phyloP scores from a whole-genome alignment of 169 alveolate species.

The Perkinsus olseni region DNA sequence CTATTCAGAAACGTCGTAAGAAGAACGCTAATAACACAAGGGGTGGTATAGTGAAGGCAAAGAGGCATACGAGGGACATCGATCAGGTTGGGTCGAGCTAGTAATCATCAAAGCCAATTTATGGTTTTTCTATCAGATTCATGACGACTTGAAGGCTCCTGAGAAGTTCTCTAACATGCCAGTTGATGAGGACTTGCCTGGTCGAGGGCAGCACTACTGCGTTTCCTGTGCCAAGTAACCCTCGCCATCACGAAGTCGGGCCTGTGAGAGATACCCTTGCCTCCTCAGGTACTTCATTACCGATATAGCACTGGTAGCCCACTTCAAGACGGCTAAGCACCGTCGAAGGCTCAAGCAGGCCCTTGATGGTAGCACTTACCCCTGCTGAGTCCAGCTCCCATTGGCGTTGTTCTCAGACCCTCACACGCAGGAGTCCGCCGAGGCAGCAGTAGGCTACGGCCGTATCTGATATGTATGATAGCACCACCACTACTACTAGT shows the following conservation, averaged over 20 bases:
- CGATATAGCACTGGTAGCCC: constrained; percentile 14
- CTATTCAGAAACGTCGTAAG: neutral
- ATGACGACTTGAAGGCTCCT: neutral
- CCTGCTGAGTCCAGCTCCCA: neutral
- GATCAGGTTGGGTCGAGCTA: neutral
- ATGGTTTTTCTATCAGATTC: neutral
- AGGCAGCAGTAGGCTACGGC: neutral
- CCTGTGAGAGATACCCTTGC: neutral
- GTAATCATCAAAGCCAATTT: neutral
- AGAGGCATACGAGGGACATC: neutral
- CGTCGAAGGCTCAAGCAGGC: constrained; percentile 17
- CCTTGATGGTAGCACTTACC: neutral
- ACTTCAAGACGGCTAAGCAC: constrained; percentile 29
- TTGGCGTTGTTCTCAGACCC: neutral
- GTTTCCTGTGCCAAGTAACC: constrained; percentile 33
- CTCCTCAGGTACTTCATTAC: constrained; percentile 24
- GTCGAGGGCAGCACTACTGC: constrained; percentile 42
- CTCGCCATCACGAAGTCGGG: neutral
- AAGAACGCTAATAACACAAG: neutral
- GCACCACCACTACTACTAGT: no score
- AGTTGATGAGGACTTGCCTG: constrained; percentile 27
- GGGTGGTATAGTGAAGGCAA: neutral
- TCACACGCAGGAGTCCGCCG: neutral
- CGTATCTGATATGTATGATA: neutral
- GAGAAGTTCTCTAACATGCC: neutral